These are phyloP conservation scores for Ceratobasidium sp. DNA, from an alignment of 1,284 basidiomycete genomes.

Conservation along the genomic window DNA sequence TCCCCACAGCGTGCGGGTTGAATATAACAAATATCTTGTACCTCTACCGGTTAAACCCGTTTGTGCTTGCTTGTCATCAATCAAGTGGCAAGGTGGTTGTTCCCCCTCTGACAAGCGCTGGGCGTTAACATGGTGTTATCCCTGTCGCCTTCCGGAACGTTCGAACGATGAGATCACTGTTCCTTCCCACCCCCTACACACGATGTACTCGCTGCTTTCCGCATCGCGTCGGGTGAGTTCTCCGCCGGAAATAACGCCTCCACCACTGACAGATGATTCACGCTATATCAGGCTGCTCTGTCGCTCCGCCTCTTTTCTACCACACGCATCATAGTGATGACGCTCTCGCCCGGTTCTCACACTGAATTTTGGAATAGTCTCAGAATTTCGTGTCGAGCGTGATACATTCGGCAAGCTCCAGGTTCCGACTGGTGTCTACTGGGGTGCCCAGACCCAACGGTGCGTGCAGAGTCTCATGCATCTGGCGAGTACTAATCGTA, in stretches of 20 bases:
- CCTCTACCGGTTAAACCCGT: background rate
- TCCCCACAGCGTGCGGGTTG: too few species aligned
- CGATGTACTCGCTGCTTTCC: conserved; percentile 37
- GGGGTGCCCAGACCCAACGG: conserved; percentile 99
- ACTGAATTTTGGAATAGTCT: background rate
- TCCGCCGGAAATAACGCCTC: background rate
- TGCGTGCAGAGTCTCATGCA: conserved; percentile 52
- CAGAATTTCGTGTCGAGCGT: conserved; percentile 66
- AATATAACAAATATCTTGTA: background rate
- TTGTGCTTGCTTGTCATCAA: too few species aligned
- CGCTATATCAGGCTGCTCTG: conserved; percentile 31
- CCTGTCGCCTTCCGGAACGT: conserved; percentile 31
- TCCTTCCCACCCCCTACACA: background rate
- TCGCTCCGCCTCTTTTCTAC: conserved; percentile 42
- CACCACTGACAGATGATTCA: conserved; percentile 26
- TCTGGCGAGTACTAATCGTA: background rate
- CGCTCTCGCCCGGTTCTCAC: too few species aligned
- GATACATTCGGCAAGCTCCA: conserved; percentile 94
- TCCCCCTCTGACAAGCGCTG: conserved; percentile 1
- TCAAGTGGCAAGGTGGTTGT: too few species aligned
- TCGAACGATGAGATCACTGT: background rate
- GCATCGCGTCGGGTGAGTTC: conserved; percentile 21
- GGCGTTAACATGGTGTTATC: background rate
- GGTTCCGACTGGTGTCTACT: conserved; percentile 95
- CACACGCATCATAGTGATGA: conserved; percentile 30